These are phyloP conservation scores for Botryosphaeria dothidea DNA, from an alignment of 2,329 filamentous ascomycete species.

Conservation along the genomic window DNA sequence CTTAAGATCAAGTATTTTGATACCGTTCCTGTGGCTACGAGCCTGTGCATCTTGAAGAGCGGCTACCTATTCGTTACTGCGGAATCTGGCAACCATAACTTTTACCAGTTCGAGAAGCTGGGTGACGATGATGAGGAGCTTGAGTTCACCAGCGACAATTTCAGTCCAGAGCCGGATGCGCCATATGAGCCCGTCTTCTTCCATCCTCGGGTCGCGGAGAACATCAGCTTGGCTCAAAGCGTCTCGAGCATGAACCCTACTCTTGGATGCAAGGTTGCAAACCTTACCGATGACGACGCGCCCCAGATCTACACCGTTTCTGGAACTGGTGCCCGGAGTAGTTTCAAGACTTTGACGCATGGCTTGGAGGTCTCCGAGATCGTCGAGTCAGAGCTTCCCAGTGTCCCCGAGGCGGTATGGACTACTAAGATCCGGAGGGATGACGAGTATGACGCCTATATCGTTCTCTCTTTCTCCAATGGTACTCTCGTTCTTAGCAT, in stretches of 20 bases:
- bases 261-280: slow-evolving; percentile 87
- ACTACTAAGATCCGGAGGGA: slow-evolving; percentile 81
- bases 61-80: slow-evolving; percentile 92
- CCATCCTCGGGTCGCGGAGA: slow-evolving; percentile 74
- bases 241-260: slow-evolving; percentile 89
- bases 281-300: slow-evolving; percentile 87
- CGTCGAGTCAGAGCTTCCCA: slow-evolving; percentile 88
- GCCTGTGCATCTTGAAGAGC: slow-evolving; percentile 89
- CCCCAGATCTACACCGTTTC: slow-evolving; percentile 95
- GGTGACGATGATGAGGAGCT: slow-evolving; percentile 92
- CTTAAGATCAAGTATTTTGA: slow-evolving; percentile 98
- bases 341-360: slow-evolving; percentile 89
- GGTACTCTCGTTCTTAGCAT: slow-evolving; percentile 91
- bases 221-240: slow-evolving; percentile 80
- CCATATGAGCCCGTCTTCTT: slow-evolving; percentile 82
- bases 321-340: slow-evolving; percentile 83
- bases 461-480: slow-evolving; percentile 90
- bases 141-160: slow-evolving; percentile 82
- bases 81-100: slow-evolving; percentile 89
- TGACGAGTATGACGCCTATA: slow-evolving; percentile 90
- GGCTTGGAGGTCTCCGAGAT: slow-evolving; percentile 92
- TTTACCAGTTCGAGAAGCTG: slow-evolving; percentile 97
- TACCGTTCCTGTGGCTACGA: slow-evolving; percentile 85
- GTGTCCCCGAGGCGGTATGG: slow-evolving; percentile 90
- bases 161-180: slow-evolving; percentile 71